Base-by-base conservation (phyloP, 768 basidiomycete species). In the Rickenella mellea region DNA sequence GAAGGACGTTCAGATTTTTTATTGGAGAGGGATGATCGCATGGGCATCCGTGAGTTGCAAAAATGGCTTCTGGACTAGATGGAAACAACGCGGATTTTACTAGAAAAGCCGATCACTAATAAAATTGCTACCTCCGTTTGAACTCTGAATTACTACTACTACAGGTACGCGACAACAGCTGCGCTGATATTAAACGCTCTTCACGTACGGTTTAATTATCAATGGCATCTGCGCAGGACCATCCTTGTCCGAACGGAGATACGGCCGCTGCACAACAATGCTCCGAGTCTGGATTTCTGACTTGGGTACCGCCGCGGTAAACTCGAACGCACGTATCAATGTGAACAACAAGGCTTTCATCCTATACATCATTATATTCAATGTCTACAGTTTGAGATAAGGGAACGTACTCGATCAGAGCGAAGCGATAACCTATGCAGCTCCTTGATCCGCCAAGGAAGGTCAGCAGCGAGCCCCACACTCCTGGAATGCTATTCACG, bases 171-270 rank as follows among this genome's bases (percentile, higher is more conserved):
- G n/a, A n/a, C n/a, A n/a, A n/a, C n/a, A n/a, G n/a, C n/a, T n/a
- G n/a, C n/a, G n/a, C n/a, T n/a, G n/a, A n/a, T n/a, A n/a, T n/a
- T n/a, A n/a, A n/a, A n/a, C n/a, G n/a, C n/a, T n/a, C n/a, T n/a
- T n/a, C n/a, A n/a, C n/a, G n/a, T 32, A 51, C 2, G 47, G 48
- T 40, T 20, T 45, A 20, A 58, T 24, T 27, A 54, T 6, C 11
- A 77, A 43, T 9, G 74, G 73, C 51, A 76, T 49, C 52, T 73
- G 69, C 33, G 62, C 62, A 2, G 64, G 65, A 1, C 51, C 60
- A 21, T 63, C 54, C 3, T 56, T 58, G 17, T 71, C 67, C 5
- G 59, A 59, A n/a, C 46, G 56, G 6, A 77, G 28, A 14, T 71
- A 45, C 5, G 75, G 76, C 7, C 69, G 58, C 44, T 67, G 64